phyloP scores from a whole-genome alignment of 208 protist species.

The Crithidia sp. region DNA sequence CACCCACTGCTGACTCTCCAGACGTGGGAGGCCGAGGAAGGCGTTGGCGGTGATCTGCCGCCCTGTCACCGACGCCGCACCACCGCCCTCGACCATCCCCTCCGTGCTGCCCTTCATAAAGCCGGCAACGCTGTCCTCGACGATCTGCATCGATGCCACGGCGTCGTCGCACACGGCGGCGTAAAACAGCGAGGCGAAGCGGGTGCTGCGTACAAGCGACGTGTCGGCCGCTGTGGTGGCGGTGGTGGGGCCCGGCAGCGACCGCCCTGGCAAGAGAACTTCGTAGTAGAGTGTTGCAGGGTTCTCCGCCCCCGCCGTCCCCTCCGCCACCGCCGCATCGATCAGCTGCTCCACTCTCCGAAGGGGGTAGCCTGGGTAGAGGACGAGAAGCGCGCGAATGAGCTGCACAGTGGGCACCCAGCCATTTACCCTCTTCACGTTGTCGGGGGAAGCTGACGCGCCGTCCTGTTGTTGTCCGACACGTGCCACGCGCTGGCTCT shows the following conservation, averaged over 20 bases:
- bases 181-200: slow-evolving; percentile 59
- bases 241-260: slow-evolving; percentile 38
- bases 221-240: slow-evolving; percentile 37
- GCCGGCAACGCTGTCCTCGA: slow-evolving; percentile 60
- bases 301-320: slow-evolving; percentile 38
- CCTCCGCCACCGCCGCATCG: slow-evolving; percentile 49
- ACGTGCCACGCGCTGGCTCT: not conserved
- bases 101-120: slow-evolving; percentile 15
- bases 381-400: slow-evolving; percentile 53
- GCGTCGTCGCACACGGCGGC: slow-evolving; percentile 70
- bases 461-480: not conserved
- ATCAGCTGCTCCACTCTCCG: slow-evolving; percentile 55
- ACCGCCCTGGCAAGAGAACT: slow-evolving; percentile 63
- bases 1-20: slow-evolving; percentile 41
- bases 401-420: slow-evolving; percentile 67
- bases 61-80: slow-evolving; percentile 17
- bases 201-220: slow-evolving; percentile 15
- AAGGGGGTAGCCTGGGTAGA: slow-evolving; percentile 75
- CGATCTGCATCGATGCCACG: slow-evolving; percentile 58
- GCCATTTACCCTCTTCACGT: slow-evolving; percentile 17
- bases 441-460: no score
- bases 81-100: slow-evolving; percentile 24
- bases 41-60: slow-evolving; percentile 40
- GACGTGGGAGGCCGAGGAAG: slow-evolving; percentile 34
- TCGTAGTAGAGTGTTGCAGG: slow-evolving; percentile 61